Evolutionary conservation across 768 basidiomycete genomes (phyloP).

Genomic region (Lanmaoa rubissima): DNA sequence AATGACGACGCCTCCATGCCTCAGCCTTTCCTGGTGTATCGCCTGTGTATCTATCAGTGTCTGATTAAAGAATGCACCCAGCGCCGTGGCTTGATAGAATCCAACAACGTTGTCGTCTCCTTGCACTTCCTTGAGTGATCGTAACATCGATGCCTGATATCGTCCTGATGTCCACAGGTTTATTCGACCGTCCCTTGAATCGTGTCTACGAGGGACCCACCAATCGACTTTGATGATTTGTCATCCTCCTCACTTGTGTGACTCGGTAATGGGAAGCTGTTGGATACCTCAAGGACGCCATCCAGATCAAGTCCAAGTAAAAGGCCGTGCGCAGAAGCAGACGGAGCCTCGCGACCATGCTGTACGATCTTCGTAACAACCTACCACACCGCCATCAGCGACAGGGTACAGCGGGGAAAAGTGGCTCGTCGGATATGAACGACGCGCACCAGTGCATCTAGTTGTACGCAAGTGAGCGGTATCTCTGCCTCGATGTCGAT

Average conservation of each 20-base stretch:
- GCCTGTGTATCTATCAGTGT: conserved; percentile 79
- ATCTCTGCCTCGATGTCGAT: conserved; percentile 94
- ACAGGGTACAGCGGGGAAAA: background rate
- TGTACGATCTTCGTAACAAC: conserved; percentile 93
- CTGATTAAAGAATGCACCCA: conserved; percentile 85
- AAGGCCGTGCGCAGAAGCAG: conserved; percentile 77
- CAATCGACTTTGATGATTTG: conserved; percentile 72
- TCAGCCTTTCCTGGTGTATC: conserved; percentile 78
- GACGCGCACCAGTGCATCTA: conserved; percentile 78
- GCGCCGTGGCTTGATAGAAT: conserved; percentile 87
- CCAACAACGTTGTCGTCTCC: conserved; percentile 91
- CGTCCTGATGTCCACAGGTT: conserved; percentile 47
- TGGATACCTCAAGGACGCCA: conserved; percentile 86
- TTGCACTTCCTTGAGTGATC: conserved; percentile 86
- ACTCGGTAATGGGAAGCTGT: conserved; percentile 82
- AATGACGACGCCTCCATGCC: conserved; percentile 83
- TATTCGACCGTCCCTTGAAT: background rate
- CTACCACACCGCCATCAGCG: conserved; percentile 41
- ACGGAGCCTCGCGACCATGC: conserved; percentile 77
- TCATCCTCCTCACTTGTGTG: conserved; percentile 76
- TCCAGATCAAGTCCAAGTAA: conserved; percentile 91
- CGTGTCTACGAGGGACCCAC: conserved; percentile 40
- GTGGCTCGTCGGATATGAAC: conserved; percentile 13
- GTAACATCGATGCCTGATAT: conserved; percentile 82
- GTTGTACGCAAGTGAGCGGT: conserved; percentile 71